Conservation (phyloP, 768 basidiomycete genomes). For the Tephrocybe sp. region DNA sequence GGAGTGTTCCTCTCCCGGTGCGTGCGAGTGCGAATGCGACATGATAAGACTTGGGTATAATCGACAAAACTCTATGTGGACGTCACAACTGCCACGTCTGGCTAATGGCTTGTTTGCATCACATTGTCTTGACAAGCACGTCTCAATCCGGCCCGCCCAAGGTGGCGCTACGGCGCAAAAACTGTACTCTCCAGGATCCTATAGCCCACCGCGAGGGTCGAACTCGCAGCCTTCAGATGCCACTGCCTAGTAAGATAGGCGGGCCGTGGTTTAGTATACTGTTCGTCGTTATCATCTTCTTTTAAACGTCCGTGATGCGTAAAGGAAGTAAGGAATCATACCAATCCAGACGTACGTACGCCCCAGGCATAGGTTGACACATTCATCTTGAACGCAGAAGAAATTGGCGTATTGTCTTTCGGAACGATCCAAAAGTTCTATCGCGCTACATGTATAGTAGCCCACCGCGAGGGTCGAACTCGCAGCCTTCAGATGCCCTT, state of each 20-base stretch:
- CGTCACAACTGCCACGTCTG: constrained; percentile 16
- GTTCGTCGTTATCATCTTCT: too few relatives aligned
- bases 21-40: constrained; percentile 69
- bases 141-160: background rate
- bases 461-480: constrained; percentile 69
- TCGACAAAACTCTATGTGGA: background rate
- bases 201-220: constrained; percentile 63
- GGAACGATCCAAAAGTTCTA: too few relatives aligned
- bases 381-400: too few relatives aligned
- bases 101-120: constrained; percentile 13
- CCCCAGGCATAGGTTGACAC: too few relatives aligned
- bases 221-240: constrained; percentile 82
- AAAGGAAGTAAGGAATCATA: too few relatives aligned
- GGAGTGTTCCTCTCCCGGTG: constrained; percentile 51
- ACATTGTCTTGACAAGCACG: background rate
- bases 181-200: too few relatives aligned
- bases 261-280: too few relatives aligned
- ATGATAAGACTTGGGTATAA: constrained; percentile 31
- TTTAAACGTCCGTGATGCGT: too few relatives aligned
- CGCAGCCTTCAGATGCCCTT: constrained; percentile 76
- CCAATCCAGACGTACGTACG: too few relatives aligned
- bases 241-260: too few relatives aligned
- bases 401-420: too few relatives aligned
- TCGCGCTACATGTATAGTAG: too few relatives aligned
- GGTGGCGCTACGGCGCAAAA: background rate